Percentiles rank a stretch among this genome's conserved stretches.
These are phyloP conservation scores for Trichophyton verrucosum DNA, from an alignment of 2,329 filamentous ascomycete species.

Conservation along the genomic window DNA sequence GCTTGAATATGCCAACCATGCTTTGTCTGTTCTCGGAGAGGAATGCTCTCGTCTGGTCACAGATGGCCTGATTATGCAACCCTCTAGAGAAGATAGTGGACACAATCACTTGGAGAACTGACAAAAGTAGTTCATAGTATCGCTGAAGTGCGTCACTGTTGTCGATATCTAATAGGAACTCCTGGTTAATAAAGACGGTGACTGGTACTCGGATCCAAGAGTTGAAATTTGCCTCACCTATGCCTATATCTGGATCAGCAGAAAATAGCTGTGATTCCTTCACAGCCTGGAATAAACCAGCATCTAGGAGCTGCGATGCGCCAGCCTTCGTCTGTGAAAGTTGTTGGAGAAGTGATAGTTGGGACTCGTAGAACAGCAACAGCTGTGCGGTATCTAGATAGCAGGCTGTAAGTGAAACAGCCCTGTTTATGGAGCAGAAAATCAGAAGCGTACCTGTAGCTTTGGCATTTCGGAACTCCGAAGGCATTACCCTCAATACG, in stretches of 20 bases:
- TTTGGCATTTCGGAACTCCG: constrained; percentile 53
- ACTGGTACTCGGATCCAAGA: neutral
- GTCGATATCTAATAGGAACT: constrained; percentile 41
- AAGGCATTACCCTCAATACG: constrained; percentile 63
- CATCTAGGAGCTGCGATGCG: constrained; percentile 74
- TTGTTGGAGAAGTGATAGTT: constrained; percentile 69
- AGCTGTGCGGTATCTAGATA: constrained; percentile 41
- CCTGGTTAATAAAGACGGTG: constrained; percentile 14
- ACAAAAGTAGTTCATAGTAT: constrained; percentile 73
- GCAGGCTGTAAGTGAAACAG: neutral
- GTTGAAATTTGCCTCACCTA: constrained; percentile 35
- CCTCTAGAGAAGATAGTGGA: constrained; percentile 72
- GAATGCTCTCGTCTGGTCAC: constrained; percentile 67
- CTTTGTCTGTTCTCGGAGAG: constrained; percentile 69
- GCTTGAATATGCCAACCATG: constrained; percentile 81
- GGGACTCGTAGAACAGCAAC: constrained; percentile 55
- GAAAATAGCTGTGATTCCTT: constrained; percentile 74
- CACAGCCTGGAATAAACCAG: constrained; percentile 71
- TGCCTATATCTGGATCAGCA: constrained; percentile 83
- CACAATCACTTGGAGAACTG: constrained; percentile 68
- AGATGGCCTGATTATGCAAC: constrained; percentile 59
- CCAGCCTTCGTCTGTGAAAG: constrained; percentile 75
- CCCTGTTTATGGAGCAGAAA: neutral
- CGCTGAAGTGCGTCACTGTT: constrained; percentile 59
- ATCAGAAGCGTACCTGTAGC: constrained; percentile 39